Percentiles rank a stretch among this genome's conserved stretches.
Conservation (phyloP, 2,329 filamentous ascomycete genomes). For the Simplicillium sp. region DNA sequence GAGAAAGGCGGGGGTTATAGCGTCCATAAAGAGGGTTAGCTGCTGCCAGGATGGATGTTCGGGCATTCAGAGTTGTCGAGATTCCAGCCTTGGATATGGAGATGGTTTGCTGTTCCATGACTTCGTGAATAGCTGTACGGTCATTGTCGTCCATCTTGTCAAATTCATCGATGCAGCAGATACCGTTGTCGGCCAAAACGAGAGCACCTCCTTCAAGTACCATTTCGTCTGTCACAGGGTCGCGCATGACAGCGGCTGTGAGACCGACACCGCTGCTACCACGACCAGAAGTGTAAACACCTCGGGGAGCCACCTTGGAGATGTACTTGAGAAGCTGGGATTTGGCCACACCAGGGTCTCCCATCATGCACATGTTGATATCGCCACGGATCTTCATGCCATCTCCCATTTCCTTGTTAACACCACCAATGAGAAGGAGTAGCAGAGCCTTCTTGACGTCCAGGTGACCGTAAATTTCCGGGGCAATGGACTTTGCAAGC, state of each 20-base stretch:
- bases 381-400: constrained; percentile 98
- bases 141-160: constrained; percentile 86
- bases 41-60: constrained; percentile 90
- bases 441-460: constrained; percentile 97
- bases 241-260: constrained; percentile 74
- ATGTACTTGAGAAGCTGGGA: constrained; percentile 98
- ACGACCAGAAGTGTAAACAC: constrained; percentile 74
- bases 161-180: constrained; percentile 81
- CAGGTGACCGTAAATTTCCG: constrained; percentile 91
- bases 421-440: constrained; percentile 90
- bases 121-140: constrained; percentile 75
- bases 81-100: constrained; percentile 71
- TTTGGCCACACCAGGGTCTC: constrained; percentile 98
- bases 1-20: constrained; percentile 95
- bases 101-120: constrained; percentile 84
- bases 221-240: constrained; percentile 78
- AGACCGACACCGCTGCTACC: constrained; percentile 76
- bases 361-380: constrained; percentile 98
- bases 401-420: constrained; percentile 92
- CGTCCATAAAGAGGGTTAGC: constrained; percentile 96
- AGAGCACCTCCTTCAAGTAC: constrained; percentile 72
- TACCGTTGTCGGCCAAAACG: constrained; percentile 72
- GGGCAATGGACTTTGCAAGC: constrained; percentile 89
- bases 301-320: constrained; percentile 90
- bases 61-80: constrained; percentile 77